phyloP scores from a whole-genome alignment of 306 rosid species.

The Cicer arietinum region DNA sequence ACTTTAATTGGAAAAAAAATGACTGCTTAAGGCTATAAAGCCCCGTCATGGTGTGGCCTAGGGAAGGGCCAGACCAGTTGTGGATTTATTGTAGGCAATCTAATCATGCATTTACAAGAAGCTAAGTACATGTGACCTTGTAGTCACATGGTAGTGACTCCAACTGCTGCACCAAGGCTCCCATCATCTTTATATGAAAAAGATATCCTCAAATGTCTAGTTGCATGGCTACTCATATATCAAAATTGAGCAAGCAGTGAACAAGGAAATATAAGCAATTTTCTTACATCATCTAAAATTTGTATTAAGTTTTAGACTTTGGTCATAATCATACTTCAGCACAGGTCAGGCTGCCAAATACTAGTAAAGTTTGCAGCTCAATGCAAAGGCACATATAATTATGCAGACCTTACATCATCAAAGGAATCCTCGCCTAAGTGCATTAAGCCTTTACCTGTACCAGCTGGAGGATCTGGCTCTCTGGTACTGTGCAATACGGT shows the following conservation, averaged over 20 bases:
- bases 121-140: not conserved
- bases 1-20: not conserved
- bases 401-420: slow-evolving; percentile 30
- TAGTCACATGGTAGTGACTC: not conserved
- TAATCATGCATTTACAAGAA: not conserved
- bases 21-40: not conserved
- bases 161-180: not conserved
- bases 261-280: slow-evolving; percentile 40
- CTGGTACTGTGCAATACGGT: slow-evolving; percentile 78
- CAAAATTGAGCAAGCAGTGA: slow-evolving; percentile 12
- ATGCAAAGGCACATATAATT: slow-evolving; percentile 7
- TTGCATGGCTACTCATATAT: not conserved
- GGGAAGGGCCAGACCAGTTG: not conserved
- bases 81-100: not conserved
- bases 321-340: slow-evolving; percentile 15
- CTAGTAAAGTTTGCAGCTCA: slow-evolving; percentile 8
- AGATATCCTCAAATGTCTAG: not conserved
- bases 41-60: not conserved
- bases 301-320: slow-evolving; percentile 25
- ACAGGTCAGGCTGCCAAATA: slow-evolving; percentile 18
- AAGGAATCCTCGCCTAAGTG: slow-evolving; percentile 17
- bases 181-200: not conserved
- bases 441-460: slow-evolving; percentile 62
- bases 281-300: slow-evolving; percentile 34
- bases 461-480: slow-evolving; percentile 67